These are phyloP conservation scores for Chalara sp. DNA, from an alignment of 2,329 filamentous ascomycete species.

Conservation along the genomic window DNA sequence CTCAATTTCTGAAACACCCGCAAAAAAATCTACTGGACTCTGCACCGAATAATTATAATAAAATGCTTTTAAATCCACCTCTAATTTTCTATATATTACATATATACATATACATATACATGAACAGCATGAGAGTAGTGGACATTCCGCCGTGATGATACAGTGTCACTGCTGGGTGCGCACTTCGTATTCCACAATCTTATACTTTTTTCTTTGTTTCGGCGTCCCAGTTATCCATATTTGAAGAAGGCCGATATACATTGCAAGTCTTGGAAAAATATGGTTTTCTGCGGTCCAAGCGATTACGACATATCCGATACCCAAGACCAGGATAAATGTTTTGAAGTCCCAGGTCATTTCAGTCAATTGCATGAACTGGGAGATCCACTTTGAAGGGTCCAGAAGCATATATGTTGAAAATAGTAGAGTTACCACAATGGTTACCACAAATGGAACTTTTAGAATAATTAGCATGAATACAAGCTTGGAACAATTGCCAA, in stretches of 20 bases:
- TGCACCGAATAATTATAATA: too few relatives aligned
- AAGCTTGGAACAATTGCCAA: not conserved
- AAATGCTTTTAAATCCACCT: too few relatives aligned
- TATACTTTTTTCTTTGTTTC: conserved; percentile 86
- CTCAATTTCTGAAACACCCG: too few relatives aligned
- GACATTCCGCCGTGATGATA: too few relatives aligned
- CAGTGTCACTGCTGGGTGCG: conserved; percentile 20
- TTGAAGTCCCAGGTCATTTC: conserved; percentile 67
- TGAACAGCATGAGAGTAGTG: not conserved
- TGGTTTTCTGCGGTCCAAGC: conserved; percentile 68
- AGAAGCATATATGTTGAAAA: conserved; percentile 77
- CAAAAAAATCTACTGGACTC: too few relatives aligned
- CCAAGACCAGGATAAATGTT: conserved; percentile 63
- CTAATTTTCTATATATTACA: too few relatives aligned
- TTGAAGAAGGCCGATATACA: conserved; percentile 56
- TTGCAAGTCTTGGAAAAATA: conserved; percentile 63
- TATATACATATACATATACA: not conserved
- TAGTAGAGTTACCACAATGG: conserved; percentile 60
- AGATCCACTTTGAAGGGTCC: conserved; percentile 62
- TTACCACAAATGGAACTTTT: conserved; percentile 74
- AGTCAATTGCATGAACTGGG: conserved; percentile 78
- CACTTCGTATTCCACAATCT: conserved; percentile 68
- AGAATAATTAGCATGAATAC: not conserved
- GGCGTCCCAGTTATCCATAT: conserved; percentile 47
- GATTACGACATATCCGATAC: conserved; percentile 58